Percentiles rank a stretch among this genome's conserved stretches.
phyloP scores from a whole-genome alignment of 768 basidiomycete species.

The Hypholoma fasciculare region DNA sequence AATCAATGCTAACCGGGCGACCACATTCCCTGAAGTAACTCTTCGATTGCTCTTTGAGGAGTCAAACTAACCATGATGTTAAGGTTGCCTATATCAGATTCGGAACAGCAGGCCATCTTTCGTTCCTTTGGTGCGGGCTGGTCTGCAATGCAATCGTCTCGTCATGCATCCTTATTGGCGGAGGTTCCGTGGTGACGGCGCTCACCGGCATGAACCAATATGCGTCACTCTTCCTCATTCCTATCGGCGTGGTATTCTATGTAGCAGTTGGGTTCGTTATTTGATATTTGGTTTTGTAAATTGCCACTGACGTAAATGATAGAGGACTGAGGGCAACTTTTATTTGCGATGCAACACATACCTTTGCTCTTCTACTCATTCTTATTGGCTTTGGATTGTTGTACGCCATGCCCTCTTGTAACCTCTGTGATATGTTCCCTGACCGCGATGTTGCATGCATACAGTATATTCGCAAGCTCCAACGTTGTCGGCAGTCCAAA shows the following conservation, averaged over 20 bases:
- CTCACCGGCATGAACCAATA: constrained; percentile 40
- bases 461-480: constrained; percentile 25
- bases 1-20: constrained; percentile 28
- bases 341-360: constrained; percentile 14
- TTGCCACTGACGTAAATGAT: no score
- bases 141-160: constrained; percentile 28
- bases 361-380: constrained; percentile 32
- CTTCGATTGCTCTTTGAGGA: background rate
- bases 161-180: constrained; percentile 36
- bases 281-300: no score
- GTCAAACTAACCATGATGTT: background rate
- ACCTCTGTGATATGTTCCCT: background rate
- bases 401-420: background rate
- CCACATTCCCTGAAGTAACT: constrained; percentile 28
- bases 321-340: constrained; percentile 26
- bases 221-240: constrained; percentile 40
- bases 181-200: constrained; percentile 35
- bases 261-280: constrained; percentile 22
- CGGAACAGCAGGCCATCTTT: constrained; percentile 20
- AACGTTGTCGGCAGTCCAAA: constrained; percentile 37
- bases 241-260: constrained; percentile 38
- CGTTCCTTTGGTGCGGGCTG: constrained; percentile 24
- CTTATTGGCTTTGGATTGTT: constrained; percentile 16
- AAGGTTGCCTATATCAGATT: constrained; percentile 21
- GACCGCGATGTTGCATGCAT: background rate